A percentile compares a stretch with the other conserved stretches of the same genome.
Conservation (phyloP, 2,329 filamentous ascomycete genomes). For the Exophiala alcalophila region DNA sequence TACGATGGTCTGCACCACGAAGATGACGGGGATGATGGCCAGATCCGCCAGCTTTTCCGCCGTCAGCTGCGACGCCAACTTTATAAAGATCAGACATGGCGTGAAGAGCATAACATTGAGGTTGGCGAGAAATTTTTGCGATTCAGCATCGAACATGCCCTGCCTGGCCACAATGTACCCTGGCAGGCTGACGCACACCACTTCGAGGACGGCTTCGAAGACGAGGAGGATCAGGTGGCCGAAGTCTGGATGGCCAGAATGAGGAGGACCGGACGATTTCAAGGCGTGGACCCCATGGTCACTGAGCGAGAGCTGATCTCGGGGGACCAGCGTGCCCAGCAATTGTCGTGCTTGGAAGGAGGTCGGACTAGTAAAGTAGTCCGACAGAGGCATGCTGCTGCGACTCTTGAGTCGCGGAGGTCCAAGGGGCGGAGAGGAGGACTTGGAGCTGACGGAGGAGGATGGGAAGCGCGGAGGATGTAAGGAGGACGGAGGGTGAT, state of each 20-base stretch:
- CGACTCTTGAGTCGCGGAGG: background rate
- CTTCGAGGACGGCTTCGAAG: slow-evolving; percentile 91
- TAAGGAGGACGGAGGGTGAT: background rate
- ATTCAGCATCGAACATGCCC: slow-evolving; percentile 91
- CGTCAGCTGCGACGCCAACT: slow-evolving; percentile 89
- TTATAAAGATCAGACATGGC: slow-evolving; percentile 95
- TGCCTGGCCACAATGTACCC: slow-evolving; percentile 88
- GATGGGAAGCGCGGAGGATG: background rate
- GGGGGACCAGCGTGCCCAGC: slow-evolving; percentile 13
- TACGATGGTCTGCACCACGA: slow-evolving; percentile 79
- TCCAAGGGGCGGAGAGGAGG: background rate
- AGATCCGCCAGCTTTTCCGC: slow-evolving; percentile 86
- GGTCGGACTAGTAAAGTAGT: slow-evolving; percentile 26
- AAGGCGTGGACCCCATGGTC: slow-evolving; percentile 15
- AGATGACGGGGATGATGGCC: slow-evolving; percentile 92
- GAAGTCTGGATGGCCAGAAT: slow-evolving; percentile 48
- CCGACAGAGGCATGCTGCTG: slow-evolving; percentile 25
- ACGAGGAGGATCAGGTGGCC: slow-evolving; percentile 72
- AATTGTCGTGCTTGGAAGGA: slow-evolving; percentile 26
- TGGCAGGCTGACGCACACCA: slow-evolving; percentile 89
- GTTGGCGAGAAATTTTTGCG: slow-evolving; percentile 95
- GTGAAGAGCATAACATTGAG: slow-evolving; percentile 96
- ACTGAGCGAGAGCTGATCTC: slow-evolving; percentile 25
- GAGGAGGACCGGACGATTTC: slow-evolving; percentile 18
- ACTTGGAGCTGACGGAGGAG: background rate